Percentiles rank a stretch among this genome's conserved stretches.
phyloP scores from a whole-genome alignment of 306 rosid genomes.

The Begonia loranthoides region DNA sequence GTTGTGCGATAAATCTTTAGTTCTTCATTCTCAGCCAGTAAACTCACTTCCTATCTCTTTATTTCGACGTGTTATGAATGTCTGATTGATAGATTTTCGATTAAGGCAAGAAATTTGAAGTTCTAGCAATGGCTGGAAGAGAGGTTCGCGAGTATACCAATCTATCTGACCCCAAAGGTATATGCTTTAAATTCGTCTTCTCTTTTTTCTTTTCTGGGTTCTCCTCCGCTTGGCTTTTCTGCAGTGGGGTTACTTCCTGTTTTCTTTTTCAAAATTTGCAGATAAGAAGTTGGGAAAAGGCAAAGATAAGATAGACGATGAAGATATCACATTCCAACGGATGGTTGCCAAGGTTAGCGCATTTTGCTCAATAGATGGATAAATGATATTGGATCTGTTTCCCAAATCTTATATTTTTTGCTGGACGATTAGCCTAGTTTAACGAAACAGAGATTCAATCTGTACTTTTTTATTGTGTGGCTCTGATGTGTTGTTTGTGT shows the following conservation, averaged over 20 bases:
- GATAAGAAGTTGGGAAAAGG: constrained; percentile 94
- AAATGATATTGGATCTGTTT: too few relatives aligned
- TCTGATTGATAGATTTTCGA: neutral
- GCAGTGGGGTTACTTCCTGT: neutral
- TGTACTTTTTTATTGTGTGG: too few relatives aligned
- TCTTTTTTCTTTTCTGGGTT: neutral
- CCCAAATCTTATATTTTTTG: too few relatives aligned
- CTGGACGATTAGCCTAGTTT: too few relatives aligned
- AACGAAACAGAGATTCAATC: too few relatives aligned
- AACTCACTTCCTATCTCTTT: too few relatives aligned
- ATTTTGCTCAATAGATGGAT: constrained; percentile 26
- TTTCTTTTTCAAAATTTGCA: constrained; percentile 11
- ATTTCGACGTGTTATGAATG: too few relatives aligned
- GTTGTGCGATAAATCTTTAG: too few relatives aligned
- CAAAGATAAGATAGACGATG: constrained; percentile 89
- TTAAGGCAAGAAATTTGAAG: neutral
- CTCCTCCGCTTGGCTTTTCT: neutral
- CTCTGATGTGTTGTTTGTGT: too few relatives aligned
- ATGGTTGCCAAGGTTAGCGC: constrained; percentile 99
- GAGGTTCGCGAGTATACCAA: constrained; percentile 99
- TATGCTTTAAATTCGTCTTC: neutral
- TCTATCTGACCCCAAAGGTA: constrained; percentile 95
- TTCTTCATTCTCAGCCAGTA: too few relatives aligned
- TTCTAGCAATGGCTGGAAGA: constrained; percentile 67
- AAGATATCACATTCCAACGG: constrained; percentile 91